Evolutionary conservation across 768 basidiomycete genomes (phyloP), one percentile per base, ranked within the genome.

Genomic region (Amanita fuliginea): DNA sequence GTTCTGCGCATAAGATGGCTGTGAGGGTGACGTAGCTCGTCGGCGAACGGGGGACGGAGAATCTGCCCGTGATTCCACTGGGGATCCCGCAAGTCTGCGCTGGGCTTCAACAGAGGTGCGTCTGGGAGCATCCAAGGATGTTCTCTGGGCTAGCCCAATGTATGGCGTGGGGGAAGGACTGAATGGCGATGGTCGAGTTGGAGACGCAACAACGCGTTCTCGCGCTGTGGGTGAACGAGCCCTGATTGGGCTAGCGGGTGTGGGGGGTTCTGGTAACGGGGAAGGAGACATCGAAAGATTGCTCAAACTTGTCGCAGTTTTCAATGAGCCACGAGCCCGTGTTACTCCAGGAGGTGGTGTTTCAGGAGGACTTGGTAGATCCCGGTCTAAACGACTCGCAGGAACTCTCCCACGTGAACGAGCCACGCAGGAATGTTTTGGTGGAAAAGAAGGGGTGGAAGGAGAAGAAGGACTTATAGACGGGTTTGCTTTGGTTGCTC

Each of bases 1-100:
- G 58, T 73, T 78, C 49, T 79, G 76, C 19, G 69, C 62, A 60
- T 77, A 76, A 22, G 70, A 59, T 54, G 68, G 66, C 53, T 74
- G 78, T 11, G 64, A 66, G 28, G 78, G 77, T 6, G 75, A 74
- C 33, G 65, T 59, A 6, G 69, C 65, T 37, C 72, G 73, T 43
- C 68, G 67, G 42, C 66, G 75, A 56, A 68, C 61, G 3, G 75
- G 72, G 9, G 73, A 58, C 11, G 75, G 68, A 6, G 73, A 73
- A 46, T 64, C 70, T 18, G 65, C 64, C 56, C 66, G 67, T 54
- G 32, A 41, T 26, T 53, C 51, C 40, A 53, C 50, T 18, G 52
- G 54, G 16, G 39, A 48, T 7, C 32, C 26, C 6, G 47, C 6
- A 19, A 21, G n/a, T 13, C 13, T 6, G 7, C 9, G 21, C 42